A percentile compares a stretch with the other conserved stretches of the same genome.
These are phyloP conservation scores for Kipferlia bialata DNA, from an alignment of 78 protist species.

Conservation along the genomic window DNA sequence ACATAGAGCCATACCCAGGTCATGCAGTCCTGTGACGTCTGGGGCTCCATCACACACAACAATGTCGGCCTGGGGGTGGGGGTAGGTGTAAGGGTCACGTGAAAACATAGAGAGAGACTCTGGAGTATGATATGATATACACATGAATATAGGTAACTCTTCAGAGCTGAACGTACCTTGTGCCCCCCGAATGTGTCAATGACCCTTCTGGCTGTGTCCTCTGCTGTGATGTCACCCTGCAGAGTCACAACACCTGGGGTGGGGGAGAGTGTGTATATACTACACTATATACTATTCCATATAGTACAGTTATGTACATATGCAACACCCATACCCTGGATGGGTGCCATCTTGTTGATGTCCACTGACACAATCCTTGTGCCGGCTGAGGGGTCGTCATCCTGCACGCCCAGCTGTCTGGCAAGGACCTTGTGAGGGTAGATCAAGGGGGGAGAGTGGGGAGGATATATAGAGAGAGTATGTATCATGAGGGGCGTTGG, in stretches of 20 bases:
- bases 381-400: neutral
- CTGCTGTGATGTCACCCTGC: constrained; percentile 92
- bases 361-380: constrained; percentile 81
- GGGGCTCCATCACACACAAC: constrained; percentile 99
- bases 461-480: neutral
- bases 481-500: neutral
- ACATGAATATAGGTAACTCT: neutral
- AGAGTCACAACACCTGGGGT: constrained; percentile 74
- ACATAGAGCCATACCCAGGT: too few relatives aligned
- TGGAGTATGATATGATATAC: too few relatives aligned
- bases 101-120: too few relatives aligned
- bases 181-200: neutral
- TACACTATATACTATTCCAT: too few relatives aligned
- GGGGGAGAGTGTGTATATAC: too few relatives aligned
- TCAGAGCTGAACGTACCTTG: too few relatives aligned
- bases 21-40: constrained; percentile 59
- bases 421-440: neutral
- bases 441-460: neutral
- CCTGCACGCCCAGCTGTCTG: neutral
- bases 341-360: constrained; percentile 95
- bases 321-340: too few relatives aligned
- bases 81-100: constrained; percentile 5
- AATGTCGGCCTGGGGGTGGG: constrained; percentile 70
- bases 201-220: constrained; percentile 20
- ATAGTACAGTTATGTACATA: too few relatives aligned